A percentile compares a stretch with the other conserved stretches of the same genome.
These are phyloP conservation scores for Diplocarpon rosae DNA, from an alignment of 2,329 filamentous ascomycete species.

Conservation along the genomic window DNA sequence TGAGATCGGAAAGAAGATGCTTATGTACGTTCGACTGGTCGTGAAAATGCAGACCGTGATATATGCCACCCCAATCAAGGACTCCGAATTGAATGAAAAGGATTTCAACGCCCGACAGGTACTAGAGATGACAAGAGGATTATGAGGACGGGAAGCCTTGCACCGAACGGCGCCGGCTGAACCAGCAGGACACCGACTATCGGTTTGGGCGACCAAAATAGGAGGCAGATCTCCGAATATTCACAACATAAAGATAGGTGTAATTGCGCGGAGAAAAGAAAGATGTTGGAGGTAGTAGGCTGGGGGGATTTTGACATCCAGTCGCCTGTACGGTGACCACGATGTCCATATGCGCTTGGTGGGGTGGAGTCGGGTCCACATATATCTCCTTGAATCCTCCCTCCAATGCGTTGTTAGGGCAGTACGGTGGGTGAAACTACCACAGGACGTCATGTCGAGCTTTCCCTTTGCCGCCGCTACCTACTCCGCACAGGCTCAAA, in stretches of 20 bases:
- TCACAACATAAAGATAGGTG: constrained; percentile 5
- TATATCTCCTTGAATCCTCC: too few relatives aligned
- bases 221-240: constrained; percentile 13
- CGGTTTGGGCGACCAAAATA: constrained; percentile 26
- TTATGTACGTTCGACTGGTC: constrained; percentile 2
- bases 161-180: constrained; percentile 28
- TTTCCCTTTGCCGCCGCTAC: too few relatives aligned
- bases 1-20: constrained; percentile 11
- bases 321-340: background rate
- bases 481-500: too few relatives aligned
- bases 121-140: constrained; percentile 18
- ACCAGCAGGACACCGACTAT: constrained; percentile 26
- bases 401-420: too few relatives aligned
- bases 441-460: too few relatives aligned
- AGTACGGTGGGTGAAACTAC: too few relatives aligned
- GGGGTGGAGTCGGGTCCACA: too few relatives aligned
- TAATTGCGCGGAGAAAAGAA: constrained; percentile 7
- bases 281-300: constrained; percentile 15
- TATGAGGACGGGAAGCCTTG: constrained; percentile 24
- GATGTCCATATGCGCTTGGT: background rate
- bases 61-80: constrained; percentile 18
- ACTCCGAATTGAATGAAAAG: constrained; percentile 17
- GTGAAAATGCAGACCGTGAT: constrained; percentile 20
- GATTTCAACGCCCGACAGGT: constrained; percentile 25
- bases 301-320: background rate